Conservation (phyloP, 306 rosid genomes). For the Medicago arabica region DNA sequence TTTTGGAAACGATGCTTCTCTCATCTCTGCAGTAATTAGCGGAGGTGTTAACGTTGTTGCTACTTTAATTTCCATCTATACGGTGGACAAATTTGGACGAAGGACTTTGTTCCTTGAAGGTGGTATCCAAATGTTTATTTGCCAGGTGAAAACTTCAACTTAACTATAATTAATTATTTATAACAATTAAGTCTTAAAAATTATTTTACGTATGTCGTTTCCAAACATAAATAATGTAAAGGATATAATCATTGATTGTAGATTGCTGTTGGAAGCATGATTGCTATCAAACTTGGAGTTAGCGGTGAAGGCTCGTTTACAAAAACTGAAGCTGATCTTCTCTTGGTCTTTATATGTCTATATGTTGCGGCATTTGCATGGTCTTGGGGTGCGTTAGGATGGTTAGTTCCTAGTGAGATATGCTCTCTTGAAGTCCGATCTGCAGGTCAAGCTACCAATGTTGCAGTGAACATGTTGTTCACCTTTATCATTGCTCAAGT, state of each 20-base stretch:
- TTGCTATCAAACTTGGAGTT: slow-evolving; percentile 44
- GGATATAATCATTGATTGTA: neutral
- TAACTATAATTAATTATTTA: neutral
- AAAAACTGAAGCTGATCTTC: slow-evolving; percentile 29
- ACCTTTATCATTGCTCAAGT: slow-evolving; percentile 50
- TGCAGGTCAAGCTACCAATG: slow-evolving; percentile 36
- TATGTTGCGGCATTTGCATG: slow-evolving; percentile 16
- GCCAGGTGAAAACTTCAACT: neutral
- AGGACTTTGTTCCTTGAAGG: slow-evolving; percentile 12
- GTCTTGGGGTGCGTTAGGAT: neutral
- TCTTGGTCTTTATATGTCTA: slow-evolving; percentile 50
- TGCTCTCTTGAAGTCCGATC: slow-evolving; percentile 10
- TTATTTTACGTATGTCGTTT: neutral
- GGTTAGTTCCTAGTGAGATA: slow-evolving; percentile 1
- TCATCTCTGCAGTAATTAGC: neutral
- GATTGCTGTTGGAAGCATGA: slow-evolving; percentile 40
- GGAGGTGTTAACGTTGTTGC: slow-evolving; percentile 3
- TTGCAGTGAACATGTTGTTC: slow-evolving; percentile 53
- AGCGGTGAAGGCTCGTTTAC: slow-evolving; percentile 48
- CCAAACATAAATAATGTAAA: neutral
- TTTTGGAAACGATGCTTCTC: neutral
- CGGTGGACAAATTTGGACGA: slow-evolving; percentile 4
- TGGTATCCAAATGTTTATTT: slow-evolving; percentile 4
- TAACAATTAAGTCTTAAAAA: neutral
- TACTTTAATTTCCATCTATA: neutral